Base-by-base conservation (phyloP, 768 basidiomycete species). In the Russula sp. region DNA sequence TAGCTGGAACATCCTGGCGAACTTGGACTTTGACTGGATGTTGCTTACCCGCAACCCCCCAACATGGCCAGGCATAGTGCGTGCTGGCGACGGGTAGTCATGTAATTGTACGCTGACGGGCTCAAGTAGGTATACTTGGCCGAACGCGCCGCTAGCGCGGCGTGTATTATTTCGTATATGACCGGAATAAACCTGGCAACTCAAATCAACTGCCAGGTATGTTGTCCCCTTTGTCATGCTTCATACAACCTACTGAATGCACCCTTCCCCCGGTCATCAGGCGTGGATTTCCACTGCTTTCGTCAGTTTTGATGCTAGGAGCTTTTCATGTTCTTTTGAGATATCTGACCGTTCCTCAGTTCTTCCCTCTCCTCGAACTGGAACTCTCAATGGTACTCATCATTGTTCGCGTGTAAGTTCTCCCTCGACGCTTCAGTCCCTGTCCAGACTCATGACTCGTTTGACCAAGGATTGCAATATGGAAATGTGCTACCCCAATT, bases 21-120 rank as follows among this genome's bases (percentile, higher is more conserved):
- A 62, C 50, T 16, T 62, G 50, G 49, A 52, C n/a, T 62, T 62
- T 13, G 61, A 62, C 55, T 62, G 55, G 61, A 57, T 6, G 32
- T 44, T 62, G 50, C 16, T 62, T 10, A 3, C 4, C 11, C 22
- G 55, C 10, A 37, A 27, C 10, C 40, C 34, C 6, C 2, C 8
- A 22, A 45, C 7, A 31, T 62, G 55, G 55, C 55, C 61, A 0
- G 48, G 55, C 22, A 6, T 52, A 20, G 61, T 62, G 27, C 18
- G 61, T 57, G 6, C 42, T 6, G 22, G 9, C 20, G 18, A 40
- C 6, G 27, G n/a, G 20, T 35, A 18, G 35, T n/a, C 16, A 18
- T 3, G 5, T 22, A 48, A 18, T 14, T 13, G 34, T 27, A 55
- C 10, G 2, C 39, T 42, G 31, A 44, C 11, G 20, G 44, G 3